Base-by-base conservation (phyloP, 176 grass and related monocot genomes). In the Cenchrus fungigraminus region DNA sequence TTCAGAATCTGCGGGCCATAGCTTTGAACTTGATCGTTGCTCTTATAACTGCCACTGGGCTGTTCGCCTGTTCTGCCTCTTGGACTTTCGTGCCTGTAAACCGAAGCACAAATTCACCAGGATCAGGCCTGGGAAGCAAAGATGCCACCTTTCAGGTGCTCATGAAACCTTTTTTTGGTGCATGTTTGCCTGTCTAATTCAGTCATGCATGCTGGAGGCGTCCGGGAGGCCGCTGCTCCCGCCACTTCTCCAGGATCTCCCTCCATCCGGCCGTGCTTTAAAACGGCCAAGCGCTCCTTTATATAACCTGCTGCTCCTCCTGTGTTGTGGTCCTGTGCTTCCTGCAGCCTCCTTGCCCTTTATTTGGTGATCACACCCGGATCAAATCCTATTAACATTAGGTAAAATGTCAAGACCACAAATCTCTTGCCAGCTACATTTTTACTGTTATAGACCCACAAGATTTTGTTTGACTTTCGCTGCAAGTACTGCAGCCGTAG, bases 181-280 rank as follows among this genome's bases (percentile, higher is more conserved):
- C 78, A 64, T 78, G 74, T 31, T 62, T 8, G 8, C n/a, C 34
- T 54, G 45, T 42, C 82, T 70, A 81, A 85, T 81, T 85, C 31
- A 4, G 43, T 62, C 66, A 14, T 20, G 76, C 52, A 60, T 89
- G 81, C 60, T 63, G n/a, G 31, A 60, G 28, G 76, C 8, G 51
- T 74, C 74, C 8, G 82, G 75, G 61, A 45, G 52, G 71, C 82
- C 82, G 63, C 70, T 69, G 55, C 54, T 85, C 70, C 69, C 77
- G 82, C 87, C 87, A 9, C 63, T 76, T 85, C 62, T 76, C 53
- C 71, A 54, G 87, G 87, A 85, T 85, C 53, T 46, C 70, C 69
- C 53, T 46, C 70, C 69, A 74, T 61, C 31, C 52, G 76, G 42
- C 53, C 1, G n/a, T 12, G 46, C 71, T 68, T 60, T 63, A 68